A percentile compares a stretch with the other conserved stretches of the same genome.
These are phyloP conservation scores for Prunus persica DNA, from an alignment of 306 rosid genomes.

Conservation along the genomic window DNA sequence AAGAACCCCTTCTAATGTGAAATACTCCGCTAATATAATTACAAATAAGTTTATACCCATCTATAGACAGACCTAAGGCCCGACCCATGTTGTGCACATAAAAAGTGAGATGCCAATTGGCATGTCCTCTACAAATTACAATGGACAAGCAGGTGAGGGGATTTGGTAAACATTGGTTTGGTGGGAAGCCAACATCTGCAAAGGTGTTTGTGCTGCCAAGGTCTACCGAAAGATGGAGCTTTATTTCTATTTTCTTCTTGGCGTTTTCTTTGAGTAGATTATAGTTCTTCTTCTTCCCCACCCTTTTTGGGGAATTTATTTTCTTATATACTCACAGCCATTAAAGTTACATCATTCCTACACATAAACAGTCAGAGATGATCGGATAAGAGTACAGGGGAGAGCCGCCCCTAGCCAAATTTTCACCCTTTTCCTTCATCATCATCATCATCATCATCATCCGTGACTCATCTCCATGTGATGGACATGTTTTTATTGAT, in stretches of 20 bases:
- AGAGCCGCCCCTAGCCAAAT: slow-evolving; percentile 33
- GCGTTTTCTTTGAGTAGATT: slow-evolving; percentile 10
- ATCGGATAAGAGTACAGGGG: slow-evolving; percentile 13
- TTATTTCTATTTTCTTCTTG: background rate
- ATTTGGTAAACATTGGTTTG: slow-evolving; percentile 32
- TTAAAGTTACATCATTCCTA: slow-evolving; percentile 20
- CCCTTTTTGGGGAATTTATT: slow-evolving; percentile 9
- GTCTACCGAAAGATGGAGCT: slow-evolving; percentile 41
- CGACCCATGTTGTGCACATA: background rate
- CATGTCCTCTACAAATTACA: slow-evolving; percentile 4
- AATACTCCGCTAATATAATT: too few relatives aligned
- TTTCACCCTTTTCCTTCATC: slow-evolving; percentile 1
- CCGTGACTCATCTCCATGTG: slow-evolving; percentile 48
- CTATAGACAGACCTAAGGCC: background rate
- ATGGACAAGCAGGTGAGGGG: background rate
- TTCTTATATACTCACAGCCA: background rate
- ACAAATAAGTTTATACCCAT: too few relatives aligned
- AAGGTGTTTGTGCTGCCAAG: slow-evolving; percentile 23
- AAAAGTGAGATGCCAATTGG: slow-evolving; percentile 11
- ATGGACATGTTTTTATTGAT: slow-evolving; percentile 16
- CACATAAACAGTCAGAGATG: background rate
- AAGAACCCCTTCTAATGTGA: rapidly evolving
- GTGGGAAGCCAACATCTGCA: slow-evolving; percentile 46
- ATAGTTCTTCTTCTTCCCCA: background rate
- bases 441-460: slow-evolving; percentile 27